Conservation (phyloP, 2,329 filamentous ascomycete species). For the Colletotrichum cordylinicola region DNA sequence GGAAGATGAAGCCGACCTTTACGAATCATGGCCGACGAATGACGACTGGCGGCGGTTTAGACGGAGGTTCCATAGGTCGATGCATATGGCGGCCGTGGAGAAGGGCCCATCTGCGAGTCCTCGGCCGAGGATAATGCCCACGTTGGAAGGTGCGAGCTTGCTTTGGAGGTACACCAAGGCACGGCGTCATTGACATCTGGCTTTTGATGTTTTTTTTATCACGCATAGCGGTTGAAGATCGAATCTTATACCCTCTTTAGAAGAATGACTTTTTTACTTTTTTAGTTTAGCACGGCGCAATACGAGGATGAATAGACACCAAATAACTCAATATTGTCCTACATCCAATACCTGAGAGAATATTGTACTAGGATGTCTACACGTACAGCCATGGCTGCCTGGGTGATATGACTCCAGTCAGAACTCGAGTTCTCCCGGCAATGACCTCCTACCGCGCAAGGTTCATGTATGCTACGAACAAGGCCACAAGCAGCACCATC, state of each 20-base stretch:
- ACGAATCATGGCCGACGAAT: conserved; percentile 44
- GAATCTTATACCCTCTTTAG: background rate
- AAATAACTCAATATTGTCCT: background rate
- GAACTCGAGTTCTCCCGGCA: background rate
- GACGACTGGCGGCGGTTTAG: conserved; percentile 45
- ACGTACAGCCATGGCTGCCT: background rate
- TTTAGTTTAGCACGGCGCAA: background rate
- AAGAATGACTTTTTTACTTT: background rate
- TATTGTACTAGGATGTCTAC: background rate
- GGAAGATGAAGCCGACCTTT: conserved; percentile 33
- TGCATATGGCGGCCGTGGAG: conserved; percentile 34
- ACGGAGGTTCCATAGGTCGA: conserved; percentile 35
- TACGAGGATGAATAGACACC: background rate
- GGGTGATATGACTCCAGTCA: background rate
- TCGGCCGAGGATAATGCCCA: conserved; percentile 8
- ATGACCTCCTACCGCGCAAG: background rate
- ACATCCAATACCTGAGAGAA: background rate
- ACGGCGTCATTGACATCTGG: background rate
- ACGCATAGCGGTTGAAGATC: background rate
- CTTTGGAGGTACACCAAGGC: conserved; percentile 24
- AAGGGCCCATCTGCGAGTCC: conserved; percentile 27
- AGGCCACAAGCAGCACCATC: background rate
- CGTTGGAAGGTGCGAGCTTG: conserved; percentile 22
- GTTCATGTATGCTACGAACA: background rate
- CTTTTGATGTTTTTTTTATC: background rate